Evolutionary conservation across 2,329 filamentous ascomycete genomes (phyloP), one percentile per base, ranked within the genome.

Genomic region (Ceratocystis variospora): DNA sequence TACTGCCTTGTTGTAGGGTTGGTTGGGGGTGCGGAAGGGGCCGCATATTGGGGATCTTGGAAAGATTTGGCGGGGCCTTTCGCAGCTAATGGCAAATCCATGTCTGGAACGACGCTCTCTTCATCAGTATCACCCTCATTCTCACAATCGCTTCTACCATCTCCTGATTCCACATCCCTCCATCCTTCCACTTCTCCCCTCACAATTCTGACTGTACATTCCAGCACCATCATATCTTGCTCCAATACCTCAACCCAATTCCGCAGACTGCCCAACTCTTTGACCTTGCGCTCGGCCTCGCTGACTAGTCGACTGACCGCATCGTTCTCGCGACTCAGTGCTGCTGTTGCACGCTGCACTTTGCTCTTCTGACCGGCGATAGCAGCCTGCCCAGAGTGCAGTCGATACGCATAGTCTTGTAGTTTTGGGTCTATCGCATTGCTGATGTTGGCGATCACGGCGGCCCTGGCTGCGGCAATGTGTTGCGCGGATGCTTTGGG

Each of bases 241-340:
- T 87, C 89, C 72, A 93, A 79, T 76, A 91, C 84, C 80, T 94
- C 89, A 25, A 89, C 88, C 89, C 89, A 94, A 74, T 92, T 92
- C 79, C 93, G 88, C 72, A 93, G 83, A 73, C 91, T 86, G 28
- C 89, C 88, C 68, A 91, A 78, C 79, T 91, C 88, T 77, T 91
- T 92, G 68, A 93, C 77, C 72, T 80, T 81, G 70, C 81, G 80
- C 59, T 83, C 81, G 45, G 86, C 85, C 67, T 80, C 80, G 70
- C 82, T 81, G 4, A 85, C 84, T 70, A 89, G 78, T 70, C 81
- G 81, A 70, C 83, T 81, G 72, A 89, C 80, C 74, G 83, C 82
- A 68, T 86, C 83, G 63, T 81, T 86, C 73, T 90, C 86, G 70
- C 80, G 80, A 62, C 81, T 77, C 73, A 91, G 75, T 1, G 74